Base-by-base conservation (phyloP, 1,139 yeast species). In the Scheffersomyces quercinus region DNA sequence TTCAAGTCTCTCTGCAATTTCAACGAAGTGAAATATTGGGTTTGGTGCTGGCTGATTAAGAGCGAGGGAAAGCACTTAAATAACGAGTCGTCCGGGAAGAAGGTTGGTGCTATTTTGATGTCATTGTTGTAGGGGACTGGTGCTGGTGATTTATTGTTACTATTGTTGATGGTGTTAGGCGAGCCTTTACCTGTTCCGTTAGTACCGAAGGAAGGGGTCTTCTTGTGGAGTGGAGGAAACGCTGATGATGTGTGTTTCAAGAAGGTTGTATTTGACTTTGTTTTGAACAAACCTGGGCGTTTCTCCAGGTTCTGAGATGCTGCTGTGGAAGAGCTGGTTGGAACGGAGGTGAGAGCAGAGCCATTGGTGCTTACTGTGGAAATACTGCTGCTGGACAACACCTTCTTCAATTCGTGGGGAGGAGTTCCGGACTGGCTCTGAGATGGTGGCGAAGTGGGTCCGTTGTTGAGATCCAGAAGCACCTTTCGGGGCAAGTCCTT, bases 61-160 rank as follows among this genome's bases (percentile, higher is more conserved):
- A 69, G 47, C 2, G 73, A 64, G 8, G 76, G 68, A 35, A 70
- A 53, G 40, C 63, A 65, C 38, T 61, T 64, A 53, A 67, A 67
- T 35, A 69, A 46, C 1, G 75, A 65, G 46, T 67, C 58, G 2
- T 62, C 62, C 1, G 64, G 62, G 50, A 79, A 82, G 37, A 78
- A 76, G 5, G 75, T 65, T 11, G 79, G 75, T 11, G 78, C 77
- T 39, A 73, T 65, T 42, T 55, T 56, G 38, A 73, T 65, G 28
- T 73, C 75, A 34, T 58, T 54, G 35, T 45, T 47, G 24, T 30
- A 35, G 28, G 38, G 46, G 13, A 28, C 24, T 2, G 24, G 24
- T 8, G 33, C 20, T 20, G 26, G 26, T 20, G 26, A 20, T 20
- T 20, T 10, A 5, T 14, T 11, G 8, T 3, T 20, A 24, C 11